phyloP scores from a whole-genome alignment of 2,329 filamentous ascomycete genomes.

The Hypoxylon sp. region DNA sequence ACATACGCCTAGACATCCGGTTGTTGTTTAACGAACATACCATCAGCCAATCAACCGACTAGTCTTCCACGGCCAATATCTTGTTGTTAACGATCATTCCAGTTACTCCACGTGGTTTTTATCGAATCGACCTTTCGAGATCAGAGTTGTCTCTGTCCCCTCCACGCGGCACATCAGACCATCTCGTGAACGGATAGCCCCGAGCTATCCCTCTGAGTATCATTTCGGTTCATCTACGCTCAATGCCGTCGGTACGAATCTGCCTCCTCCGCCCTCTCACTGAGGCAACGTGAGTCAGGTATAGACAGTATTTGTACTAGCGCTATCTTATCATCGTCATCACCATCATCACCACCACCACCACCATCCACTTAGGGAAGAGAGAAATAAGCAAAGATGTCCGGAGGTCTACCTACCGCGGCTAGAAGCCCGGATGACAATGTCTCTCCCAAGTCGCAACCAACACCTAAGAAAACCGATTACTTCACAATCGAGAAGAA shows the following conservation, averaged over 20 bases:
- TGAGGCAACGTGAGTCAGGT: conserved; percentile 61
- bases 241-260: conserved; percentile 57
- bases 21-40: conserved; percentile 28
- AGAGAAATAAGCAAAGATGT: conserved; percentile 44
- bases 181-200: conserved; percentile 41
- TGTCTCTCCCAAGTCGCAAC: conserved; percentile 51
- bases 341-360: conserved; percentile 14
- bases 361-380: conserved; percentile 33
- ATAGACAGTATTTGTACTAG: conserved; percentile 45
- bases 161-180: conserved; percentile 35
- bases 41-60: conserved; percentile 33
- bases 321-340: conserved; percentile 19
- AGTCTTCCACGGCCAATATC: conserved; percentile 32
- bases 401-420: conserved; percentile 43
- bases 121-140: conserved; percentile 36
- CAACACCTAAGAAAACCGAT: conserved; percentile 47
- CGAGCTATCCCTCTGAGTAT: conserved; percentile 40
- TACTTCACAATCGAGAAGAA: conserved; percentile 51
- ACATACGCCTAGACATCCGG: conserved; percentile 15
- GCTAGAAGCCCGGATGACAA: conserved; percentile 50
- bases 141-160: conserved; percentile 10
- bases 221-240: conserved; percentile 40
- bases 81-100: conserved; percentile 29
- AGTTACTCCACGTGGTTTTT: conserved; percentile 39
- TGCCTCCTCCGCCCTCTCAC: conserved; percentile 61